phyloP scores from a whole-genome alignment of 192 early-diverging fungal species.

The Mortierella alpina region DNA sequence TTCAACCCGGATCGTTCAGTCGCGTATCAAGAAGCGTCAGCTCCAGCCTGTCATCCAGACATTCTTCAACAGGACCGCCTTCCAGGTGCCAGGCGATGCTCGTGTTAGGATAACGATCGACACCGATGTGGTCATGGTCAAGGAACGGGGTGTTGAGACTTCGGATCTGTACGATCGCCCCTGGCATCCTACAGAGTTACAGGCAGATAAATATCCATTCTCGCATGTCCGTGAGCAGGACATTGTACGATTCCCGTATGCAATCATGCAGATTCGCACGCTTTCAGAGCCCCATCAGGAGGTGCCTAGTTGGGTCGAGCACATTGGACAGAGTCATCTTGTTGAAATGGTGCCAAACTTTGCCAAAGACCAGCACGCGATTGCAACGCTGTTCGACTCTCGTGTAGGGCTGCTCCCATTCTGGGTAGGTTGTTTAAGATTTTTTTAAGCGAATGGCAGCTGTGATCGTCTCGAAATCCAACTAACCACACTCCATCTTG shows the following conservation, averaged over 20 bases:
- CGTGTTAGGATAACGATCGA: slow-evolving; percentile 59
- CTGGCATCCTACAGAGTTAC: slow-evolving; percentile 65
- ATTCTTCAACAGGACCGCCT: slow-evolving; percentile 63
- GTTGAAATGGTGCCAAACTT: slow-evolving; percentile 63
- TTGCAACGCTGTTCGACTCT: slow-evolving; percentile 56
- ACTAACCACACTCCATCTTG: slow-evolving; percentile 9
- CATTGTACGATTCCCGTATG: slow-evolving; percentile 49
- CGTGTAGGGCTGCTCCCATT: slow-evolving; percentile 60
- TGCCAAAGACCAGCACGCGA: slow-evolving; percentile 61
- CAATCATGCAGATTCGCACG: slow-evolving; percentile 48
- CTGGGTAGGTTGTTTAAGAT: slow-evolving; percentile 49
- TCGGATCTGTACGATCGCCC: slow-evolving; percentile 18
- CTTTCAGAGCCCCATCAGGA: slow-evolving; percentile 61
- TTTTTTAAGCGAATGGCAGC: not conserved
- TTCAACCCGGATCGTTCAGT: slow-evolving; percentile 27
- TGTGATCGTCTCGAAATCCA: not conserved
- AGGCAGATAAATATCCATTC: slow-evolving; percentile 55
- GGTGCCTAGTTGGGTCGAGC: slow-evolving; percentile 80
- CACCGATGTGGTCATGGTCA: slow-evolving; percentile 59
- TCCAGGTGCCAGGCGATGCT: slow-evolving; percentile 62
- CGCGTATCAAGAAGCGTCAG: slow-evolving; percentile 29
- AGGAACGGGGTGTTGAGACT: slow-evolving; percentile 20
- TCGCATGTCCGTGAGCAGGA: slow-evolving; percentile 32
- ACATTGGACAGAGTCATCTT: slow-evolving; percentile 76
- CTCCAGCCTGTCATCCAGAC: slow-evolving; percentile 37